A percentile compares a stretch with the other conserved stretches of the same genome.
phyloP scores from a whole-genome alignment of 2,329 filamentous ascomycete genomes.

The Diaporthe sp. region DNA sequence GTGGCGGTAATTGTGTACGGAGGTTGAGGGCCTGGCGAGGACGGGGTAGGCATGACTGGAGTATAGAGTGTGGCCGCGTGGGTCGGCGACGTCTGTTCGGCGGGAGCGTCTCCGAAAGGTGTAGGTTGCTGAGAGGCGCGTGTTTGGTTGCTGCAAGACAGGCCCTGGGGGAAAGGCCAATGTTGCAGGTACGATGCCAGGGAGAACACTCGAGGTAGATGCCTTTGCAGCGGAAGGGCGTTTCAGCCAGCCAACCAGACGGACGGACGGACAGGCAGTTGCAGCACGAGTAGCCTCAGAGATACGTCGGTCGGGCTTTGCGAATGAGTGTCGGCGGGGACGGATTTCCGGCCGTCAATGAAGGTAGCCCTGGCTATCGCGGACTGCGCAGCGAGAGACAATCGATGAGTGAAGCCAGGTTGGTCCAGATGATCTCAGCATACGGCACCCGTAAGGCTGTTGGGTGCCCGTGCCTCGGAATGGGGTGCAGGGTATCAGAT shows the following conservation, averaged over 20 bases:
- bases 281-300: neutral
- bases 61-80: neutral
- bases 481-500: neutral
- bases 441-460: neutral
- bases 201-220: neutral
- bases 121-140: neutral
- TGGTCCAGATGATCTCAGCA: neutral
- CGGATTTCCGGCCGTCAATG: neutral
- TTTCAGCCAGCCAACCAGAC: neutral
- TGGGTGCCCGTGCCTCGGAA: neutral
- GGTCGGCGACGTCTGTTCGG: neutral
- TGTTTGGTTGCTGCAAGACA: neutral
- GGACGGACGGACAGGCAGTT: no score
- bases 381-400: neutral
- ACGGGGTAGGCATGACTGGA: slow-evolving; percentile 35
- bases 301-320: neutral
- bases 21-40: slow-evolving; percentile 30
- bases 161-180: neutral
- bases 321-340: neutral
- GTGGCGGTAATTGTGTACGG: slow-evolving; percentile 30
- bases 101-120: neutral
- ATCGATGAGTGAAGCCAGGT: neutral
- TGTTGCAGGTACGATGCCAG: neutral
- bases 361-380: neutral
- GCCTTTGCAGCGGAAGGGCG: neutral